Conservation (phyloP, 441 rosid species). For the Jatropha multifida region DNA sequence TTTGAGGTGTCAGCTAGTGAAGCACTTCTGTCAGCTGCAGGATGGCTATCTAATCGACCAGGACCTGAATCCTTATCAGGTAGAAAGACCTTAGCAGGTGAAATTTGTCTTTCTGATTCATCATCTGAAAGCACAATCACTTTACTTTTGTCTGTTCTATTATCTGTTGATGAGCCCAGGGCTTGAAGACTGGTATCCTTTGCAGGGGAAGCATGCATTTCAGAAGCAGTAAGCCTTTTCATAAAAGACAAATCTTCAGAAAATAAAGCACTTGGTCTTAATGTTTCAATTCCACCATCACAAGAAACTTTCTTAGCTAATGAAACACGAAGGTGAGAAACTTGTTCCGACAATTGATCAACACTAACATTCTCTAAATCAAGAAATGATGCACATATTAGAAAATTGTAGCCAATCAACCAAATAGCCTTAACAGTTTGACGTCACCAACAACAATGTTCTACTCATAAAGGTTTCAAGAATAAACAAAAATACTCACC, state of each 20-base stretch:
- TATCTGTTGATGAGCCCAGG: conserved; percentile 33
- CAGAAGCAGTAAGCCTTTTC: conserved; percentile 30
- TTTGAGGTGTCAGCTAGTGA: conserved; percentile 33
- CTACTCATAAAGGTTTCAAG: conserved; percentile 4
- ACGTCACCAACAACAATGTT: conserved; percentile 20
- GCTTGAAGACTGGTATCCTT: conserved; percentile 42
- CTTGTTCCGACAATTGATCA: conserved; percentile 66
- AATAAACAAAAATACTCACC: conserved; percentile 50
- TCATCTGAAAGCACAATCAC: conserved; percentile 64
- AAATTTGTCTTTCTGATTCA: conserved; percentile 45
- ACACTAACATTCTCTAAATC: conserved; percentile 56
- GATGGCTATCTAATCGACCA: conserved; percentile 30
- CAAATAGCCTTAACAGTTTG: neutral
- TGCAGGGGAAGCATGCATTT: conserved; percentile 29
- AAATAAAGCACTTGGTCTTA: conserved; percentile 28
- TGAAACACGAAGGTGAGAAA: conserved; percentile 61
- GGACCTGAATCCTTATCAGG: conserved; percentile 32
- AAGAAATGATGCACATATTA: conserved; percentile 25
- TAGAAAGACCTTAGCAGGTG: conserved; percentile 34
- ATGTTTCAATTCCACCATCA: conserved; percentile 25
- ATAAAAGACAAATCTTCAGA: conserved; percentile 27
- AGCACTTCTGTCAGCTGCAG: conserved; percentile 33
- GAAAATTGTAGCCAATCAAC: conserved; percentile 7
- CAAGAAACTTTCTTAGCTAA: conserved; percentile 44
- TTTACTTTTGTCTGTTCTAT: conserved; percentile 32